Evolutionary conservation across 306 rosid species (phyloP).

Genomic region (Lathyrus aphaca): DNA sequence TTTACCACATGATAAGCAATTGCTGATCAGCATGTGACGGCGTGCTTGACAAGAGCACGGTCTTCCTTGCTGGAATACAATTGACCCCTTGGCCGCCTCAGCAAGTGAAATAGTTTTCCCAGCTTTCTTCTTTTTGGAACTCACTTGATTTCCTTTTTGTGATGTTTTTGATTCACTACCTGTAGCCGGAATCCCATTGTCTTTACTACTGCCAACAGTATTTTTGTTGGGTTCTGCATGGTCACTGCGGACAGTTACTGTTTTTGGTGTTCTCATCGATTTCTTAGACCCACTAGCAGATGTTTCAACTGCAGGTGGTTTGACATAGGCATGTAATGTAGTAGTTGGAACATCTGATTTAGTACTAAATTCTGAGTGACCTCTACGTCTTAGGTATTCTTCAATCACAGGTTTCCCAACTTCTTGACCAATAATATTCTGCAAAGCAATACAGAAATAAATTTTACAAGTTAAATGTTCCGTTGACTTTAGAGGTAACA

Average conservation of each 20-base stretch:
- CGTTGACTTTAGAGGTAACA: neutral
- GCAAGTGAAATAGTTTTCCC: constrained; percentile 81
- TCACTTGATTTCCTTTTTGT: constrained; percentile 64
- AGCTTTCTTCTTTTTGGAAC: constrained; percentile 78
- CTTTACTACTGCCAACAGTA: constrained; percentile 41
- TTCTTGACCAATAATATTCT: constrained; percentile 91
- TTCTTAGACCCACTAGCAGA: constrained; percentile 64
- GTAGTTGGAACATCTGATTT: constrained; percentile 51
- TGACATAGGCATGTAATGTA: constrained; percentile 78
- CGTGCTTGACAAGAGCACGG: constrained; percentile 95
- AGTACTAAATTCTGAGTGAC: constrained; percentile 51
- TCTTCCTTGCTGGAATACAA: constrained; percentile 89
- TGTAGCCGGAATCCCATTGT: constrained; percentile 44
- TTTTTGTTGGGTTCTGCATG: constrained; percentile 53
- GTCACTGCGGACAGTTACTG: constrained; percentile 37
- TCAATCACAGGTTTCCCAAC: constrained; percentile 76
- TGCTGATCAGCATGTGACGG: constrained; percentile 70
- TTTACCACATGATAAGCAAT: constrained; percentile 92
- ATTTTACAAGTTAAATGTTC: constrained; percentile 23
- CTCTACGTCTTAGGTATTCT: constrained; percentile 72
- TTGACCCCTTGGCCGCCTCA: constrained; percentile 89
- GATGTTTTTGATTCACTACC: constrained; percentile 48
- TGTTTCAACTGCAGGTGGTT: constrained; percentile 67
- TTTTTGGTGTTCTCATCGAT: constrained; percentile 57
- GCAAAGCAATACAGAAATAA: constrained; percentile 38